Conservation (phyloP, 2,329 filamentous ascomycete species). For the Diplodia intermedia region DNA sequence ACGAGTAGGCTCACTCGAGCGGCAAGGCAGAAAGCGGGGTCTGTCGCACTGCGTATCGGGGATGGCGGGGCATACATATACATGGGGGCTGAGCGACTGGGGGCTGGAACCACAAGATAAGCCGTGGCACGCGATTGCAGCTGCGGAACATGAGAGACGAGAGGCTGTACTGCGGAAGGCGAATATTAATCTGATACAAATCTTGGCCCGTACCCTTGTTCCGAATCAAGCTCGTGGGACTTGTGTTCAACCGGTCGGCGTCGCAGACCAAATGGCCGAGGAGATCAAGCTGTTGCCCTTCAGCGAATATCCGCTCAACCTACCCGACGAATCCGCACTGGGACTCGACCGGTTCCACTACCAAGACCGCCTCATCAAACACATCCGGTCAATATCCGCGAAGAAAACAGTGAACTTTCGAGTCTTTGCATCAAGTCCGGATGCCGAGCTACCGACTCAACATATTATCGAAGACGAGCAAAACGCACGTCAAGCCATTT, state of each 20-base stretch:
- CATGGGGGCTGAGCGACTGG: slow-evolving; percentile 9
- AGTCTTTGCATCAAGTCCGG: background rate
- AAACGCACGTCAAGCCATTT: slow-evolving; percentile 3
- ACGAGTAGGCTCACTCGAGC: slow-evolving; percentile 11
- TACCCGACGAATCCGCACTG: background rate
- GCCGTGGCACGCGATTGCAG: background rate
- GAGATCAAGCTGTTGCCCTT: background rate
- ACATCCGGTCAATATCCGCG: slow-evolving; percentile 6
- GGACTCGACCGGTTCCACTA: background rate
- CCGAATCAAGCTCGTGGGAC: background rate
- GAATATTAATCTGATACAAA: background rate
- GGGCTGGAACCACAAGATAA: background rate
- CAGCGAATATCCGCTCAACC: slow-evolving; percentile 1
- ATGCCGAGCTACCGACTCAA: background rate
- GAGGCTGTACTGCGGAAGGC: background rate
- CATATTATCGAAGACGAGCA: background rate
- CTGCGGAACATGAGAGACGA: background rate
- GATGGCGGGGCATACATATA: background rate
- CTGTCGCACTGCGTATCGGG: background rate
- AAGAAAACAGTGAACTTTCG: background rate
- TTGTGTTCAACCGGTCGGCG: background rate
- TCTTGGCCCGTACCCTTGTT: background rate
- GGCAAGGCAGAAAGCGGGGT: slow-evolving; percentile 26
- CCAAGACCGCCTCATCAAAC: slow-evolving; percentile 2
- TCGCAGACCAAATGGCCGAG: background rate